Conservation (phyloP, 371 early-diverging fungal genomes). For the Nosema muscidifuracis region DNA sequence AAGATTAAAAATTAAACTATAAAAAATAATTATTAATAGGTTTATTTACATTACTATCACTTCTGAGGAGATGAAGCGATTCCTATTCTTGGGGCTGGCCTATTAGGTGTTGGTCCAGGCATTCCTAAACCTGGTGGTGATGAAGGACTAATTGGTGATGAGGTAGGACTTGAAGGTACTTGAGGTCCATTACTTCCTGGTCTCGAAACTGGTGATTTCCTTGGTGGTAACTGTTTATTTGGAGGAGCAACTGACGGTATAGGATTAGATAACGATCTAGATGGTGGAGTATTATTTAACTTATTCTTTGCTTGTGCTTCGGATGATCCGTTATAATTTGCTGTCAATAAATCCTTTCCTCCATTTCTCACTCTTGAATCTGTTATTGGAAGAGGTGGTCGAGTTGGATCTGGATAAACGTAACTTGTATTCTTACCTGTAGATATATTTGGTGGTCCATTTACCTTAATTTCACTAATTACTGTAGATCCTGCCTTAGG, state of each 20-base stretch:
- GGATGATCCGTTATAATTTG: neutral
- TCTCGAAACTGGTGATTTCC: neutral
- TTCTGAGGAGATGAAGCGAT: conserved; percentile 14
- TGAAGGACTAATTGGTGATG: neutral
- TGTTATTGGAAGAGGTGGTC: neutral
- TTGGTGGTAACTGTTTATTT: neutral
- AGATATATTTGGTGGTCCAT: neutral
- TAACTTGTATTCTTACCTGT: conserved; percentile 8
- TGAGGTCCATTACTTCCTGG: neutral
- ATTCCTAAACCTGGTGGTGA: neutral
- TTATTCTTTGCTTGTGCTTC: neutral
- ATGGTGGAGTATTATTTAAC: neutral
- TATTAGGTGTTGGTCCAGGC: neutral
- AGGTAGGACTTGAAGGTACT: neutral
- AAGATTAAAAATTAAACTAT: too few species aligned
- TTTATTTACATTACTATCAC: neutral
- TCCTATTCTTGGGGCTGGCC: neutral
- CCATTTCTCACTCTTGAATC: neutral
- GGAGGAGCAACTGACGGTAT: neutral
- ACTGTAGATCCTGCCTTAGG: conserved; percentile 9
- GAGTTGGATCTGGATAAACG: neutral
- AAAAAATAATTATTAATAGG: too few species aligned
- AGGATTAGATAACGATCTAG: neutral
- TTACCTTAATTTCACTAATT: neutral
- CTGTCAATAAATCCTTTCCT: neutral